Evolutionary conservation across 352 stramenopile genomes (phyloP), one percentile per base, ranked within the genome.

Genomic region (Globisporangium nodosum): DNA sequence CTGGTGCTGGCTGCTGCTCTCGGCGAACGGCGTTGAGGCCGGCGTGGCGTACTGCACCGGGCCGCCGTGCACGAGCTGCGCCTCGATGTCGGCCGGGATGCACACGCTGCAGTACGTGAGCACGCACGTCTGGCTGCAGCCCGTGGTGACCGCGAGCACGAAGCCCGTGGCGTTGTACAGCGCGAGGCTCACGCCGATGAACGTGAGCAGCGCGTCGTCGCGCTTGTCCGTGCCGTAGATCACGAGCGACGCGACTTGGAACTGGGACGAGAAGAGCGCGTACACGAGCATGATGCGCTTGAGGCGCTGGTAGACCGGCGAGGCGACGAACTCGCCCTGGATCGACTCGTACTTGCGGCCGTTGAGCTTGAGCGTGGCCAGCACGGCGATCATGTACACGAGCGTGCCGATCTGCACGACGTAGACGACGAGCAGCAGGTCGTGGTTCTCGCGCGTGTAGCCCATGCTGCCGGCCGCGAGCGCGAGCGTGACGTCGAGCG

Each of bases 251-350:
- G 66, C 66, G 13, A 74, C 55, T 30, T 81, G 68, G 63, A 73
- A 87, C 54, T 85, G 79, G 27, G 78, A 45, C 35, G 75, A 64
- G 51, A 83, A 87, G 0, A 87, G 35, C 18, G 65, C 70, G 52
- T 84, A 87, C 12, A 83, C 63, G 40, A 86, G 40, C 74, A 87
- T 73, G 54, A 89, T 86, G 40, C 74, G 61, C 58, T 83, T 78
- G 16, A 89, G 62, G 1, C 79, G 66, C 50, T 70, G 43, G 49
- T 87, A 89, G 2, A 89, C 65, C 2, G 79, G 76, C 21, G 79
- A 86, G 15, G 68, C 64, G 40, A 82, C 57, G 16, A 87, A 83
- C 0, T 66, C 49, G 49, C 78, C 74, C 45, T 87, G 74, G 39
- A 86, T 69, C 0, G 65, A 72, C 62, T 89, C 74, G 9, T 80